Evolutionary conservation across 2,329 filamentous ascomycete species (phyloP), one percentile per base, ranked within the genome.

Genomic region (Trichoderma lentiforme): DNA sequence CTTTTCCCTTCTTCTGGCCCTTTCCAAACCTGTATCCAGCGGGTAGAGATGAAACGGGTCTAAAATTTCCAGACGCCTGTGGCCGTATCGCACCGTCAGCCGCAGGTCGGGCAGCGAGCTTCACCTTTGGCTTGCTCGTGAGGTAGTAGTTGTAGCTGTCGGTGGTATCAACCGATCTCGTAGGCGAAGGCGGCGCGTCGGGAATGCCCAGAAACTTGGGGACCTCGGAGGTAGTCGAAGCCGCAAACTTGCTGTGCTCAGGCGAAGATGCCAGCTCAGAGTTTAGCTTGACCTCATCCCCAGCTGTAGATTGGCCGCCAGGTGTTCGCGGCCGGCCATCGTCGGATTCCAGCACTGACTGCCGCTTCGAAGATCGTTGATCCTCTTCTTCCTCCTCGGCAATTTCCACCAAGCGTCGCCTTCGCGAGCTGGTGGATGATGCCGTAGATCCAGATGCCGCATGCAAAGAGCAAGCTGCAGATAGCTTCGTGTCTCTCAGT

Each of bases 311-410:
- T 62, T 71, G 66, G 15, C 74, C 77, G 51, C 71, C 78, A 62
- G 81, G 78, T 51, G 82, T 78, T 43, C 78, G 73, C 12, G 77
- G 74, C 26, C 76, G 73, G 21, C 78, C 57, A 34, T 76, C 77
- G 64, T 77, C 76, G 62, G 82, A 81, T 76, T 88, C 82, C 77
- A 87, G 83, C 8, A 87, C 81, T 2, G 87, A 90, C 77, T 90
- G 86, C 70, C 89, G 84, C 77, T 90, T 91, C 56, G 82, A 83
- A 32, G 89, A 84, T n/a, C 80, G 80, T 74, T 88, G 82, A 72
- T 91, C 89, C 77, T 97, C 94, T 78, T 97, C 94, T 69, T 92
- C 93, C 83, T 96, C 93, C 82, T 98, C 96, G n/a, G 92, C 91
- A 79, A 98, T 98, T 83, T 97, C 95, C 83, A 95, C 92, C 76